Conservation (phyloP, 208 protist species). For the Trypanosoma theileri region DNA sequence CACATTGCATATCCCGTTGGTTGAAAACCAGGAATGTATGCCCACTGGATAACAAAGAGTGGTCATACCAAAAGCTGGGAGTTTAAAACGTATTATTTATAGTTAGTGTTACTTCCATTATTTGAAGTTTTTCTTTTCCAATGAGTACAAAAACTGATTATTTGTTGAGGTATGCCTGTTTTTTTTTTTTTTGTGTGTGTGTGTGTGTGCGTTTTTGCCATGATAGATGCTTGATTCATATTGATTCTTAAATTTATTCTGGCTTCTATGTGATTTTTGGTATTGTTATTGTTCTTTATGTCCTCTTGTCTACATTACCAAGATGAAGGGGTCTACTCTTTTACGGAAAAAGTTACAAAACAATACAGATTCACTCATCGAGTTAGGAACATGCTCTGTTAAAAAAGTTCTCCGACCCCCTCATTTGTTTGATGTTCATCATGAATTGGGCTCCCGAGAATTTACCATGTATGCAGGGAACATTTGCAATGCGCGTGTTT, state of each 20-base stretch:
- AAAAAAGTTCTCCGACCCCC: conserved; percentile 1
- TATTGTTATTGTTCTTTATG: neutral
- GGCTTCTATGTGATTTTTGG: neutral
- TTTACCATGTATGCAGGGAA: conserved; percentile 20
- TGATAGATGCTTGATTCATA: no score
- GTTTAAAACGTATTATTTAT: conserved; percentile 44
- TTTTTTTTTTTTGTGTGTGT: no score
- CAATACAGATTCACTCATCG: neutral
- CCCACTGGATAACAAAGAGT: conserved; percentile 97
- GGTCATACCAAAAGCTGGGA: conserved; percentile 97
- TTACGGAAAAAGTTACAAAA: neutral
- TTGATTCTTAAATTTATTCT: no score
- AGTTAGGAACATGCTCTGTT: neutral
- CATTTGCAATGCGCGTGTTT: conserved; percentile 10
- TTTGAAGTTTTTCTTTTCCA: no score
- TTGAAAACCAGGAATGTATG: conserved; percentile 98
- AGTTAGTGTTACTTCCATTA: no score
- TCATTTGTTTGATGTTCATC: conserved; percentile 16
- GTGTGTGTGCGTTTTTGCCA: no score
- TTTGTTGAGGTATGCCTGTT: no score
- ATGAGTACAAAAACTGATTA: no score
- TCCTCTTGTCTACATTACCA: neutral
- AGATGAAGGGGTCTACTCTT: conserved; percentile 8
- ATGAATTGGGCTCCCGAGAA: conserved; percentile 23
- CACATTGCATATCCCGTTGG: conserved; percentile 99